Percentiles rank a stretch among this genome's conserved stretches.
These are phyloP conservation scores for Mucor ambiguus DNA, from an alignment of 371 early-diverging fungal genomes.

Conservation along the genomic window DNA sequence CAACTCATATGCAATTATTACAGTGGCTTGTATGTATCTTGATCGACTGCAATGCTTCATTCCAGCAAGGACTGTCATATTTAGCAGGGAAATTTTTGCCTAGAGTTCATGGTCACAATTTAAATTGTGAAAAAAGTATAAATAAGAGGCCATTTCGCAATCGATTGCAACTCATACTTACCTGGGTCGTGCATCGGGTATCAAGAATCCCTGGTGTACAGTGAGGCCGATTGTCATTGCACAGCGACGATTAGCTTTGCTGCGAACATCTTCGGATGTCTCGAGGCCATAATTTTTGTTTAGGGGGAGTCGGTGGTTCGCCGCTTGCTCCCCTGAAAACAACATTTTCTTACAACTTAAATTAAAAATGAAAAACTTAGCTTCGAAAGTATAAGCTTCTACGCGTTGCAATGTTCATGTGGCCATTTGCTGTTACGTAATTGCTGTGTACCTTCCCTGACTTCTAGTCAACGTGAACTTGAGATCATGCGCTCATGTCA, in stretches of 20 bases:
- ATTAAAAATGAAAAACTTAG: constrained; percentile 14
- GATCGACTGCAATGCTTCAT: background rate
- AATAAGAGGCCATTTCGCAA: constrained; percentile 18
- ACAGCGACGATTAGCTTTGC: constrained; percentile 42
- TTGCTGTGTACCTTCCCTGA: background rate
- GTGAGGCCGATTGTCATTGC: constrained; percentile 47
- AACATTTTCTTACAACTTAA: constrained; percentile 14
- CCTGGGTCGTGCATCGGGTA: constrained; percentile 49
- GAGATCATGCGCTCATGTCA: background rate
- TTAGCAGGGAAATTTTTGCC: background rate
- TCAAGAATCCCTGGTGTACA: constrained; percentile 40
- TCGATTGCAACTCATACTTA: constrained; percentile 45
- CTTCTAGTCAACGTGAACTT: background rate
- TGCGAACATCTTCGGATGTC: constrained; percentile 52
- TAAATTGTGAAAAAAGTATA: constrained; percentile 29
- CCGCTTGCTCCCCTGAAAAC: constrained; percentile 35
- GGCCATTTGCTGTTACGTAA: background rate
- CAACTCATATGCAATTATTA: background rate
- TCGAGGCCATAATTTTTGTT: constrained; percentile 54
- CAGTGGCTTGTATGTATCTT: background rate
- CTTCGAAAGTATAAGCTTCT: background rate
- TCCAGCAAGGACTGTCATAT: background rate
- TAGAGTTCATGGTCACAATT: background rate
- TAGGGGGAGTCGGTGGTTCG: constrained; percentile 46
- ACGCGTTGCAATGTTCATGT: background rate